Conservation (phyloP, 768 basidiomycete genomes). For the Tylopilus intermedius region DNA sequence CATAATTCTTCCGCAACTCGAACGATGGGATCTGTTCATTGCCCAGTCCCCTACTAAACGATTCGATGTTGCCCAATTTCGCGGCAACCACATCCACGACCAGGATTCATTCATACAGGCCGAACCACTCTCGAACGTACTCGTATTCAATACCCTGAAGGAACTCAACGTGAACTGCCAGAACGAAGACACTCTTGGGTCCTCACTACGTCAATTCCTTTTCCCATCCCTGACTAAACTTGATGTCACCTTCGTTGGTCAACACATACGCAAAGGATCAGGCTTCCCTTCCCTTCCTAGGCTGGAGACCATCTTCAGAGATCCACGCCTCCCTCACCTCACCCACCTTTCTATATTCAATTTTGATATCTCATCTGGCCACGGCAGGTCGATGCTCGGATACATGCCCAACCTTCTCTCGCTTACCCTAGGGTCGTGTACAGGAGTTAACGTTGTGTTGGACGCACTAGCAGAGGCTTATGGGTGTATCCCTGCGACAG, state of each 20-base stretch:
- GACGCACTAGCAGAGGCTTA: constrained; percentile 38
- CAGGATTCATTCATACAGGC: constrained; percentile 28
- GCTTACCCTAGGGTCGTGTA: constrained; percentile 44
- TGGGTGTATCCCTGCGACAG: constrained; percentile 15
- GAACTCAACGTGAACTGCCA: constrained; percentile 42
- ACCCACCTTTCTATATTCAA: constrained; percentile 48
- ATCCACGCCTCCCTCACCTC: constrained; percentile 48
- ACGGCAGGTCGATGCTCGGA: constrained; percentile 41
- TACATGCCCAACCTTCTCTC: constrained; percentile 49
- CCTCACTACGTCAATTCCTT: constrained; percentile 39
- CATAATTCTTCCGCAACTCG: constrained; percentile 36
- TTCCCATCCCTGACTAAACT: constrained; percentile 43
- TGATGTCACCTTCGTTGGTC: constrained; percentile 39
- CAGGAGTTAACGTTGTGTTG: constrained; percentile 38
- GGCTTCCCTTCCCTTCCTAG: constrained; percentile 37
- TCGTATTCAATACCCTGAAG: constrained; percentile 31
- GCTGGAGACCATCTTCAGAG: constrained; percentile 50
- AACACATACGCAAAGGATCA: constrained; percentile 19
- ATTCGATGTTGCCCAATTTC: constrained; percentile 24
- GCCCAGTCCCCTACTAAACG: constrained; percentile 31
- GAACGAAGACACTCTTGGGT: constrained; percentile 35
- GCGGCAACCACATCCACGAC: constrained; percentile 27
- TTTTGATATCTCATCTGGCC: constrained; percentile 38
- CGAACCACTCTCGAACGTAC: constrained; percentile 25
- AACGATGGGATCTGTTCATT: constrained; percentile 43